These are phyloP conservation scores for Handroanthus guayacan DNA, from an alignment of 257 asterid genomes.

Conservation along the genomic window DNA sequence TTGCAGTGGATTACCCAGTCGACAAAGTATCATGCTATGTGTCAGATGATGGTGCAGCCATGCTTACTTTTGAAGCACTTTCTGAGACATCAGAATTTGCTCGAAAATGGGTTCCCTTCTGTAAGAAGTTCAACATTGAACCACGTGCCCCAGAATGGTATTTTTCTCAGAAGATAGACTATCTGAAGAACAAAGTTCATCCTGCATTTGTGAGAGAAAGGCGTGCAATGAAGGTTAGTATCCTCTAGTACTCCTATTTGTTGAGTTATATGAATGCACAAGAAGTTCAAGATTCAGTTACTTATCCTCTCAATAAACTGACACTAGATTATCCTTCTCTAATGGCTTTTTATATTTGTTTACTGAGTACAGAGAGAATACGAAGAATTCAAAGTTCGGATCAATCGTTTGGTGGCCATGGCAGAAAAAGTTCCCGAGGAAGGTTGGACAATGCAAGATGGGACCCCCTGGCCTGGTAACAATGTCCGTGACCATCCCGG, in stretches of 20 bases:
- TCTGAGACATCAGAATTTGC: conserved; percentile 87
- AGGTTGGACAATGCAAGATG: conserved; percentile 98
- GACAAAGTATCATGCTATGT: conserved; percentile 83
- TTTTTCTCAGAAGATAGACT: conserved; percentile 81
- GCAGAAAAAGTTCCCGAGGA: conserved; percentile 94
- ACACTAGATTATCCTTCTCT: background rate
- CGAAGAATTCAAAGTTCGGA: conserved; percentile 86
- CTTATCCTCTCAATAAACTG: conserved; percentile 4
- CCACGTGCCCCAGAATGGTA: conserved; percentile 97
- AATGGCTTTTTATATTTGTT: conserved; percentile 26
- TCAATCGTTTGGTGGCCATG: conserved; percentile 72
- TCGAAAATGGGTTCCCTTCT: conserved; percentile 84
- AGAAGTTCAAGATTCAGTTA: background rate
- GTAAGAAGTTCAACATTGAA: conserved; percentile 79
- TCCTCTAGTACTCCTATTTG: conserved; percentile 9
- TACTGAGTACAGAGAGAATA: conserved; percentile 73
- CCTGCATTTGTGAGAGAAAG: conserved; percentile 84
- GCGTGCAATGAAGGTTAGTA: conserved; percentile 82
- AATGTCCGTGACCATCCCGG: conserved; percentile 94
- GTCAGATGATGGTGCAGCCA: conserved; percentile 93
- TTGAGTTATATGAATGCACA: background rate
- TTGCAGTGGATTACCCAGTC: conserved; percentile 85
- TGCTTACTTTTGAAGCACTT: conserved; percentile 90
- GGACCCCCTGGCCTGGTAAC: conserved; percentile 97
- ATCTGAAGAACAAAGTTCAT: conserved; percentile 79